Evolutionary conservation across 2,329 filamentous ascomycete species (phyloP), one percentile per base, ranked within the genome.

Genomic region (Scortechinia acanthostroma): DNA sequence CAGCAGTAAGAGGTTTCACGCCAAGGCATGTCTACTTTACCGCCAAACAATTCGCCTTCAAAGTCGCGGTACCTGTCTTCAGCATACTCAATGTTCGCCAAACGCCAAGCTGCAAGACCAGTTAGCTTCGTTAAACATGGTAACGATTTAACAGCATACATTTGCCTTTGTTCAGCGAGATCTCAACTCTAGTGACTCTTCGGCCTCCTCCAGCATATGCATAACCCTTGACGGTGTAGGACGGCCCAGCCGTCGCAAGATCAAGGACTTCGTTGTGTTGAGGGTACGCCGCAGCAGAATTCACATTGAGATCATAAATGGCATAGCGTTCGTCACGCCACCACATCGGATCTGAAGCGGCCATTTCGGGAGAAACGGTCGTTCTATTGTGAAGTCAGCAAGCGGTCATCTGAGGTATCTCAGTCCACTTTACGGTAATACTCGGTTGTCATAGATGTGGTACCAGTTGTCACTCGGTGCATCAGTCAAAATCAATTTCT

Each of bases 281-380:
- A 1, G 91, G 91, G 56, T 83, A 88, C 30, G 80, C 88, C 33
- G 83, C 84, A 4, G 86, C 89, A 16, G 88, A 91, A 55, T 96
- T 96, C 15, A 86, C 82, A 53, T 86, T 94, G 5, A 96, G 74
- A 53, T 95, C 91, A 59, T 95, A 95, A 49, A 96, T 95, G 17
- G 89, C 89, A 56, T 95, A 95, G 49, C 88, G 76, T 51, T 95
- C 90, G 58, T 96, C 91, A 54, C 71, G 83, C 91, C 91, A 96
- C 68, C 83, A 88, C 19, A 83, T 77, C 0, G 80, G 77, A 45
- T 90, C 71, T 50, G 85, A 77, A 2, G 83, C 82, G 47, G 87
- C 84, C 58, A 85, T 83, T 52, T 95, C 89, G 0, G 91, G 89
- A 10, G 83, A 84, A 15, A 95, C 74, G 75, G 83, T 91, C 0